A percentile compares a stretch with the other conserved stretches of the same genome.
These are phyloP conservation scores for Penicillium sp. DNA, from an alignment of 2,329 filamentous ascomycete genomes.

Conservation along the genomic window DNA sequence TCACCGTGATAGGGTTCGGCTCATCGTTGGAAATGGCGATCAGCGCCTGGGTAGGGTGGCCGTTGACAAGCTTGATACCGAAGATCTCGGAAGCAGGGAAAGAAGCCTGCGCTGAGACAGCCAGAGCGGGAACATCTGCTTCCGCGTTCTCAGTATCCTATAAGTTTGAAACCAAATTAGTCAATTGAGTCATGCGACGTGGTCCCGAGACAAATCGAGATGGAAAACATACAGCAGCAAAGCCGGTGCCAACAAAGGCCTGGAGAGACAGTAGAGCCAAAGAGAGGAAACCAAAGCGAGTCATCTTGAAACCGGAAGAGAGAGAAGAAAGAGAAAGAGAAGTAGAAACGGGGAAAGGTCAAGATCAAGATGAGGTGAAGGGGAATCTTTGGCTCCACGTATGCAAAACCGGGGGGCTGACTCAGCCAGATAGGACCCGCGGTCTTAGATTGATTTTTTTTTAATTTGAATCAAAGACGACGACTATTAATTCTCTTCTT, in stretches of 20 bases:
- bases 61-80: slow-evolving; percentile 93
- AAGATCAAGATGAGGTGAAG: slow-evolving; percentile 14
- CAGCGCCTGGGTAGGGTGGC: slow-evolving; percentile 76
- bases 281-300: slow-evolving; percentile 68
- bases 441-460: slow-evolving; percentile 12
- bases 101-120: slow-evolving; percentile 55
- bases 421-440: slow-evolving; percentile 16
- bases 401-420: slow-evolving; percentile 23
- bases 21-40: slow-evolving; percentile 85
- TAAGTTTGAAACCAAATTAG: slow-evolving; percentile 11
- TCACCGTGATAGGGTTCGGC: slow-evolving; percentile 68
- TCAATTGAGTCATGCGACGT: slow-evolving; percentile 24
- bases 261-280: slow-evolving; percentile 70
- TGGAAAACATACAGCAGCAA: slow-evolving; percentile 56
- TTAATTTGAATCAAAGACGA: slow-evolving; percentile 1
- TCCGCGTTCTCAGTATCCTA: slow-evolving; percentile 62
- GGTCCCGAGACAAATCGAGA: slow-evolving; percentile 2
- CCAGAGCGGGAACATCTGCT: slow-evolving; percentile 59
- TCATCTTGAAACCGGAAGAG: slow-evolving; percentile 55
- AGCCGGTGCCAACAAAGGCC: slow-evolving; percentile 63
- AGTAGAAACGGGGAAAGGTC: background rate
- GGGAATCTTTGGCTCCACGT: slow-evolving; percentile 29
- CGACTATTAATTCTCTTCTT: background rate
- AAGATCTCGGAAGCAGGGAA: slow-evolving; percentile 76
- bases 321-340: slow-evolving; percentile 8